Evolutionary conservation across 441 rosid species (phyloP).

Genomic region (Corymbia citriodora): DNA sequence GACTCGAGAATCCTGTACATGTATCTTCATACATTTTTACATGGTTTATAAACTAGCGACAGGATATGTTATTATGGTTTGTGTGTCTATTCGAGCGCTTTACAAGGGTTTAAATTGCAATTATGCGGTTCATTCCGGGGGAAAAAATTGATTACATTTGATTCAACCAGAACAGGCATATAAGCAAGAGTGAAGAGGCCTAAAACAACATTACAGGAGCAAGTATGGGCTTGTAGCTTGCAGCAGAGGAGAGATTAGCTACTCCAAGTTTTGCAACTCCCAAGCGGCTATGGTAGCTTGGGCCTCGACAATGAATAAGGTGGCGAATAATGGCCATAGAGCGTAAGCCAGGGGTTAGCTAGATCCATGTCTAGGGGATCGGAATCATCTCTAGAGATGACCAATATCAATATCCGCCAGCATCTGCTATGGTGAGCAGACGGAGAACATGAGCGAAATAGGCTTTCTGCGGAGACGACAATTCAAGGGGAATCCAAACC

Average conservation of each 20-base stretch:
- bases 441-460: background rate
- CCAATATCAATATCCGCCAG: background rate
- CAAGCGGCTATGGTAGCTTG: background rate
- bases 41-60: background rate
- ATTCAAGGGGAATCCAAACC: background rate
- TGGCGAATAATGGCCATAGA: background rate
- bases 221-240: too few species aligned
- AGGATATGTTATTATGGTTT: background rate
- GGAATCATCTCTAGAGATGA: background rate
- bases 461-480: background rate
- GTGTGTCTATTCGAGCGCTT: background rate
- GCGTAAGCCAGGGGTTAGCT: background rate
- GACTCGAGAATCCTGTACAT: background rate
- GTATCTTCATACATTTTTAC: accelerated
- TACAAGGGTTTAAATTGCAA: too few species aligned
- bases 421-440: background rate
- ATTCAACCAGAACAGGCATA: too few species aligned
- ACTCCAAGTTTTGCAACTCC: too few species aligned
- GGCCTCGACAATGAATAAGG: background rate
- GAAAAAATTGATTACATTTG: too few species aligned
- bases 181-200: too few species aligned
- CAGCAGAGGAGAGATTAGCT: too few species aligned
- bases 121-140: too few species aligned
- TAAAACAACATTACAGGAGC: too few species aligned
- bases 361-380: background rate